Conservation (phyloP, 371 early-diverging fungal species). For the Phascolomyces articulosus region DNA sequence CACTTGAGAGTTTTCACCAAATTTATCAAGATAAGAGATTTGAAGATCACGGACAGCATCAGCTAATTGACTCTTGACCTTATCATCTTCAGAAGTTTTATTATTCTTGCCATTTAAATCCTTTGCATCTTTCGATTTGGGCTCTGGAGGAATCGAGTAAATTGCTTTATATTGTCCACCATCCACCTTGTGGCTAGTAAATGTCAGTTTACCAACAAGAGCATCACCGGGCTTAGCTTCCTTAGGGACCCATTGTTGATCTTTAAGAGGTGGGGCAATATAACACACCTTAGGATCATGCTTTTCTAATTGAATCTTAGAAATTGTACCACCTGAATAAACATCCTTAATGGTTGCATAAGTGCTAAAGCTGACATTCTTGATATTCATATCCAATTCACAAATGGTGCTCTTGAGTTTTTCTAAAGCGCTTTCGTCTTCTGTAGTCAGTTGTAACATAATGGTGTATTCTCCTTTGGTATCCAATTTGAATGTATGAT, state of each 20-base stretch:
- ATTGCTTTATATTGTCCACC: slow-evolving; percentile 64
- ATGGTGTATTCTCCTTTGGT: slow-evolving; percentile 86
- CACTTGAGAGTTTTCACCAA: slow-evolving; percentile 55
- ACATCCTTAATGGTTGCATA: slow-evolving; percentile 57
- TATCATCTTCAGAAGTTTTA: slow-evolving; percentile 41
- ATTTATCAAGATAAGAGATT: slow-evolving; percentile 81
- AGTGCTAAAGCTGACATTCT: slow-evolving; percentile 59
- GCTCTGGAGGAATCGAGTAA: slow-evolving; percentile 59
- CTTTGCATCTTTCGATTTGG: slow-evolving; percentile 30
- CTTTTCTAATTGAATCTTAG: slow-evolving; percentile 43
- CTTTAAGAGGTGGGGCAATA: slow-evolving; percentile 39
- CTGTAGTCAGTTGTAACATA: slow-evolving; percentile 77
- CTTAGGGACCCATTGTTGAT: slow-evolving; percentile 55
- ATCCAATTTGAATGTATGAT: slow-evolving; percentile 68
- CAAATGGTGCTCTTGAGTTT: slow-evolving; percentile 66
- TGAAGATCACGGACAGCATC: slow-evolving; percentile 80
- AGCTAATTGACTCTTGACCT: slow-evolving; percentile 58
- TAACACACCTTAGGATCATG: slow-evolving; percentile 38
- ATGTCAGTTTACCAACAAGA: slow-evolving; percentile 71
- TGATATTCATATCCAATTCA: slow-evolving; percentile 68
- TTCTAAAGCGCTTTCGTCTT: slow-evolving; percentile 69
- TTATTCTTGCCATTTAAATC: slow-evolving; percentile 19
- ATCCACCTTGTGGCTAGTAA: slow-evolving; percentile 53
- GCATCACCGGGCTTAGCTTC: slow-evolving; percentile 82
- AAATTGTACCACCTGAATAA: slow-evolving; percentile 33